phyloP scores from a whole-genome alignment of 768 basidiomycete species.

The Trametes coccinea region DNA sequence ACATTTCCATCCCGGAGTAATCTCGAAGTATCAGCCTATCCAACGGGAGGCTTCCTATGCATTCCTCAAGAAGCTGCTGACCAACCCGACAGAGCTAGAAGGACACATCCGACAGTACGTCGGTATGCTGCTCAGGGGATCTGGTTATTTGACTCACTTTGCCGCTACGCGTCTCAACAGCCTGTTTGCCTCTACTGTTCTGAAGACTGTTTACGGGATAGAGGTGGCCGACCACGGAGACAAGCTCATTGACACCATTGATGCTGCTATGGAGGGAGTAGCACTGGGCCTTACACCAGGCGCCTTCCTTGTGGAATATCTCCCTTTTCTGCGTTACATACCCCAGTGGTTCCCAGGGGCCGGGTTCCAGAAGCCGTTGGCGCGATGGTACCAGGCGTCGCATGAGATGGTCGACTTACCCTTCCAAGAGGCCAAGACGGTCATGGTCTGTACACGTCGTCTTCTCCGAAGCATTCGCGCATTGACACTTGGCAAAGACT shows the following conservation, averaged over 20 bases:
- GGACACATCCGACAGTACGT: slow-evolving; percentile 39
- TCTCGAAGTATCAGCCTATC: slow-evolving; percentile 32
- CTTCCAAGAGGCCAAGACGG: slow-evolving; percentile 15
- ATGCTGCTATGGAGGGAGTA: slow-evolving; percentile 12
- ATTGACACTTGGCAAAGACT: background rate
- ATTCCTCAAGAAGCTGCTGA: slow-evolving; percentile 34
- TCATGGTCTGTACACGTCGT: slow-evolving; percentile 5
- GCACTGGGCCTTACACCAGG: slow-evolving; percentile 15
- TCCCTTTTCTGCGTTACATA: slow-evolving; percentile 23
- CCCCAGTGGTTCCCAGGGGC: slow-evolving; percentile 32
- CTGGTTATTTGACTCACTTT: background rate
- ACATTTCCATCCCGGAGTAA: slow-evolving; percentile 40
- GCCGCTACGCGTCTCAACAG: background rate
- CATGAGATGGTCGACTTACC: slow-evolving; percentile 17
- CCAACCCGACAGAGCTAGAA: slow-evolving; percentile 38
- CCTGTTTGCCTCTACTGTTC: slow-evolving; percentile 13
- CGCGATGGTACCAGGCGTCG: slow-evolving; percentile 10
- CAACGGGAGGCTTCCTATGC: slow-evolving; percentile 32
- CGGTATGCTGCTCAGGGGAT: background rate
- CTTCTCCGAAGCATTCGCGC: no score
- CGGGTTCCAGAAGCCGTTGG: slow-evolving; percentile 21
- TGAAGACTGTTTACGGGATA: slow-evolving; percentile 24
- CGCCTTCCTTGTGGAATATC: slow-evolving; percentile 16
- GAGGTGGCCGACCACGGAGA: slow-evolving; percentile 17
- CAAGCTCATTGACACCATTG: slow-evolving; percentile 3